A percentile compares a stretch with the other conserved stretches of the same genome.
These are phyloP conservation scores for Leccinum rimulosum DNA, from an alignment of 768 basidiomycete species.

Conservation along the genomic window DNA sequence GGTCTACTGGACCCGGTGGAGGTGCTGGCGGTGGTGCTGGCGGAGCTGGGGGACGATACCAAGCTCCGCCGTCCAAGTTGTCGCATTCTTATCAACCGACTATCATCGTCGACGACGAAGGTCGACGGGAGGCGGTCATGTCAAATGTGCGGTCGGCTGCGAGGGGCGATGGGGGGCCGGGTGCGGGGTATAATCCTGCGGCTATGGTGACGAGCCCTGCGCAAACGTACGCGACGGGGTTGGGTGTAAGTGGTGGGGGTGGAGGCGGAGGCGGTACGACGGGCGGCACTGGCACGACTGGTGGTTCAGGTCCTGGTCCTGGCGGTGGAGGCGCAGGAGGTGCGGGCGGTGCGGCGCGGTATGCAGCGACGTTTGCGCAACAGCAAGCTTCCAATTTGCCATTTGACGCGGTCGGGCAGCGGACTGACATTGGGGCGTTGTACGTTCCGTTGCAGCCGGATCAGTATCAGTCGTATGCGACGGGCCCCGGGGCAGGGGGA, in stretches of 20 bases:
- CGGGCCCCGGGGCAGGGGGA: conserved; percentile 18
- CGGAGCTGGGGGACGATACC: conserved; percentile 43
- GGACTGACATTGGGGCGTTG: conserved; percentile 63
- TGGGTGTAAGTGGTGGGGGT: neutral
- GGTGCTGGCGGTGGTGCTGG: conserved; percentile 17
- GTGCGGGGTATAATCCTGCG: conserved; percentile 42
- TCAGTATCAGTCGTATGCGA: conserved; percentile 60
- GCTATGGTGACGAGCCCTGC: conserved; percentile 72
- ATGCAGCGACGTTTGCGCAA: conserved; percentile 53
- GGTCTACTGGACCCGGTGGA: conserved; percentile 41
- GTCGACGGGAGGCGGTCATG: conserved; percentile 77
- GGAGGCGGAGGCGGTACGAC: neutral
- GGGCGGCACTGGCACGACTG: neutral
- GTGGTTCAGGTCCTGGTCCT: neutral
- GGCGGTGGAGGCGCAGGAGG: conserved; percentile 1
- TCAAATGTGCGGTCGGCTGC: conserved; percentile 72
- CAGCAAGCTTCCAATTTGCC: conserved; percentile 33
- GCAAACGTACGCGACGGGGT: conserved; percentile 58
- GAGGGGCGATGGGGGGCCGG: conserved; percentile 42
- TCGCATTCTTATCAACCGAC: conserved; percentile 48
- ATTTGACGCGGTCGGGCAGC: conserved; percentile 62
- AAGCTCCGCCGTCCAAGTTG: conserved; percentile 31
- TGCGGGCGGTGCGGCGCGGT: conserved; percentile 42
- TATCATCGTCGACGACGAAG: conserved; percentile 63
- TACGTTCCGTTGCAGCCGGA: conserved; percentile 86